Evolutionary conservation across 2,329 filamentous ascomycete species (phyloP).

Genomic region (Cercospora sp.): DNA sequence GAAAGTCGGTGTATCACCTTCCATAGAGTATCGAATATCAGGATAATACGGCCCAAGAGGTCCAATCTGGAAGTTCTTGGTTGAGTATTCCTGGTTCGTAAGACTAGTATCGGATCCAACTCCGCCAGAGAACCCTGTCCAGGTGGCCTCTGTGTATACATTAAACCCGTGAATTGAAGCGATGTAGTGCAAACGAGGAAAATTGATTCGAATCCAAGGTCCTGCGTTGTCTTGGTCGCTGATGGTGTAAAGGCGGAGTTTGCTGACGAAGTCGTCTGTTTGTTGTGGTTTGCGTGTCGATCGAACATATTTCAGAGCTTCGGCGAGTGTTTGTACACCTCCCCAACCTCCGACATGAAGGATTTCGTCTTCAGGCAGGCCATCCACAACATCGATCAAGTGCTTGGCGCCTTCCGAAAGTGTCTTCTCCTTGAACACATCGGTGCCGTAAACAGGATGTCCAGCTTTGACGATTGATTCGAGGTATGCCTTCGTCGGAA

Average conservation of each 20-base stretch:
- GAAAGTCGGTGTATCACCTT: slow-evolving; percentile 56
- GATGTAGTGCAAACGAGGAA: slow-evolving; percentile 59
- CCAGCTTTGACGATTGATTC: slow-evolving; percentile 11
- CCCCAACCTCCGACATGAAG: slow-evolving; percentile 55
- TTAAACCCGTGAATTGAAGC: slow-evolving; percentile 58
- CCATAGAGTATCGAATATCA: slow-evolving; percentile 53
- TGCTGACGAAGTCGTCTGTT: slow-evolving; percentile 41
- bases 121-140: slow-evolving; percentile 56
- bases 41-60: slow-evolving; percentile 45
- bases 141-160: slow-evolving; percentile 56
- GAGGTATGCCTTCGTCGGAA: slow-evolving; percentile 29
- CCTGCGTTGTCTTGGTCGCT: slow-evolving; percentile 62
- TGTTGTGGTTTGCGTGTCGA: slow-evolving; percentile 34
- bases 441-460: slow-evolving; percentile 13
- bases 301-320: slow-evolving; percentile 48
- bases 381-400: slow-evolving; percentile 10
- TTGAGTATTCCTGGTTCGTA: slow-evolving; percentile 46
- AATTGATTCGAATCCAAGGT: slow-evolving; percentile 56
- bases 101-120: background rate
- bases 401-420: slow-evolving; percentile 12
- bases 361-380: background rate
- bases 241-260: slow-evolving; percentile 56
- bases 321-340: slow-evolving; percentile 54
- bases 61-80: slow-evolving; percentile 56
- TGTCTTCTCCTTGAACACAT: background rate